These are phyloP conservation scores for Solanum bulbocastanum DNA, from an alignment of 257 asterid species.

Conservation along the genomic window DNA sequence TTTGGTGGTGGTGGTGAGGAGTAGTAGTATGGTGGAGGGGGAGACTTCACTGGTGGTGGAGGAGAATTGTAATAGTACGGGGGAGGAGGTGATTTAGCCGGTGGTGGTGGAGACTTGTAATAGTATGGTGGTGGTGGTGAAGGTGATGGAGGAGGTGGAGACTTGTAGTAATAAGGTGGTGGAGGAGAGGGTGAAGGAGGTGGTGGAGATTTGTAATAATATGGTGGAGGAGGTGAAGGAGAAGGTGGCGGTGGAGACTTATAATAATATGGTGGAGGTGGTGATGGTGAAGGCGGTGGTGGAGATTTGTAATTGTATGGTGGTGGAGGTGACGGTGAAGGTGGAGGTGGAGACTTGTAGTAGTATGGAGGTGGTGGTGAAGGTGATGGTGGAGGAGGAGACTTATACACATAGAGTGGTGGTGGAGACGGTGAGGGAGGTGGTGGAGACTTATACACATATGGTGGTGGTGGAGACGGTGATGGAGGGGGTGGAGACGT, in stretches of 20 bases:
- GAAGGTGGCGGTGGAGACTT: constrained; percentile 8
- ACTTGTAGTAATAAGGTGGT: not conserved
- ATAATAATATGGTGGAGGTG: not conserved
- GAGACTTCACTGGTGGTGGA: not conserved
- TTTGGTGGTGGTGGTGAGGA: not conserved
- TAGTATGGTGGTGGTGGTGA: constrained; percentile 1
- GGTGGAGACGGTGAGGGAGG: not conserved
- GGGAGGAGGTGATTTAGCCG: not conserved
- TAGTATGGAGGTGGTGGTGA: not conserved
- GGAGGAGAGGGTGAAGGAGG: constrained; percentile 1
- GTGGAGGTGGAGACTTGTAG: constrained; percentile 8
- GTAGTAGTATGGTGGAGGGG: constrained; percentile 6
- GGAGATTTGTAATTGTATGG: constrained; percentile 9
- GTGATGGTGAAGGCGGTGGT: not conserved
- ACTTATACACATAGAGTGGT: not conserved
- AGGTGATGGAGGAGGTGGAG: not conserved
- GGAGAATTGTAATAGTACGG: not conserved
- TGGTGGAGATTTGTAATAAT: constrained; percentile 5
- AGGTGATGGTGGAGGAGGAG: not conserved
- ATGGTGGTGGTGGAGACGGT: not conserved
- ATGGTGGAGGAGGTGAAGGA: not conserved
- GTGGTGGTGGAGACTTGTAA: constrained; percentile 9
- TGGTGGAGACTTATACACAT: not conserved
- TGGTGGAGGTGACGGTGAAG: not conserved
- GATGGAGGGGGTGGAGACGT: not conserved